Evolutionary conservation across 176 grass and related monocot species (phyloP), one percentile per base, ranked within the genome.

Genomic region (Oryza longistaminata): DNA sequence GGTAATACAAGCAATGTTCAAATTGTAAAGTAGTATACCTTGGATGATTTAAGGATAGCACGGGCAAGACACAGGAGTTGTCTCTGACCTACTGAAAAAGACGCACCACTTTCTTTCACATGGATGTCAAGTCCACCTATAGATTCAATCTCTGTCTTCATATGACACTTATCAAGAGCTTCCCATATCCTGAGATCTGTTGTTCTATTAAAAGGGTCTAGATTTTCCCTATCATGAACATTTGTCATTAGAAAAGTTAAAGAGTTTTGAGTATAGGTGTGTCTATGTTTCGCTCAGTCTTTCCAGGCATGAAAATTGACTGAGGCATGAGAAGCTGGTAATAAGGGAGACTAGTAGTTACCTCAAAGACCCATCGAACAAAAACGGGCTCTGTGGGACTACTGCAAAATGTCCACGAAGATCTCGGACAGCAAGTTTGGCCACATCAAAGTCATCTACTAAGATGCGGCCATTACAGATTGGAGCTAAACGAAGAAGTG

Each of bases 111-210:
- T 90, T 86, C 92, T 88, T 93, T 93, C 34, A 98, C 85, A 92
- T 89, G 84, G 64, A 98, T 64, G 81, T 86, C 85, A 4, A 98
- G 92, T 61, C 95, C 95, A n/a, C 95, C 95, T 77, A 80, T 81
- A 74, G 71, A 90, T 87, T 95, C 87, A 27, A 98, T 76, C 53
- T 84, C 91, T 79, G 58, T 71, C 66, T 98, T 98, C 71, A 98
- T 98, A 86, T 95, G 95, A 34, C 95, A 95, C 90, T 95, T 98
- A 76, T 92, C 93, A 90, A 98, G 95, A 80, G 83, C 93, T 78
- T 93, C 93, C 95, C 95, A 98, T 84, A 95, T 92, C 85, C 85
- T 95, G 35, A 50, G 11, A 78, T 98, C 91, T 73, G 86, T 82
- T 69, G 44, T 64, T 73, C 21, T 82, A 69, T 88, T 73, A 60